Percentiles rank a stretch among this genome's conserved stretches.
phyloP scores from a whole-genome alignment of 441 rosid species.

The Monsonia emarginata region DNA sequence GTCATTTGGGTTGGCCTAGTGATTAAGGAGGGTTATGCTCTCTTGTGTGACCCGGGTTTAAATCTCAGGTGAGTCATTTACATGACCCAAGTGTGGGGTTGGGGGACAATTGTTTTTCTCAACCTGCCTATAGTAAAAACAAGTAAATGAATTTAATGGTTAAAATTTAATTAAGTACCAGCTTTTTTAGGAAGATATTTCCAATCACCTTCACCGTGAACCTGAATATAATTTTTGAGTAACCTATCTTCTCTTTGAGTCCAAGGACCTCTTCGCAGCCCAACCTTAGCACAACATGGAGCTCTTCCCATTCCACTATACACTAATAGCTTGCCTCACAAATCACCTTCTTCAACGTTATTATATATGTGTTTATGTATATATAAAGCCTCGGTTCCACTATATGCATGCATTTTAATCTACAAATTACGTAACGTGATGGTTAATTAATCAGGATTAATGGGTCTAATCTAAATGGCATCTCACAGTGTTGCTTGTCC shows the following conservation, averaged over 20 bases:
- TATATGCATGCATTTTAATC: background rate
- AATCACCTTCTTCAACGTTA: background rate
- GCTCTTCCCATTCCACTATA: background rate
- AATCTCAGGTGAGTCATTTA: too few species aligned
- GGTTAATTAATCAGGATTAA: background rate
- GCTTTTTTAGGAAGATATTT: background rate
- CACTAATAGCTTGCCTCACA: background rate
- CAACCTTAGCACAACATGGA: background rate
- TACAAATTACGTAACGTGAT: background rate
- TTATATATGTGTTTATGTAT: too few species aligned
- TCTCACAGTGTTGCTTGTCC: background rate
- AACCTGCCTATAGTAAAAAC: too few species aligned
- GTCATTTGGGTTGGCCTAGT: too few species aligned
- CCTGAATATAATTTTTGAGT: background rate
- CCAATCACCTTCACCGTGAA: slow-evolving; percentile 1
- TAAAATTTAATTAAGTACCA: background rate
- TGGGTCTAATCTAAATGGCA: background rate
- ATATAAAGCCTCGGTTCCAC: background rate
- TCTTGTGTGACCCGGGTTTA: too few species aligned
- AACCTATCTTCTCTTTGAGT: background rate
- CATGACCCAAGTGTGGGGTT: too few species aligned
- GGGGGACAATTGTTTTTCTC: too few species aligned
- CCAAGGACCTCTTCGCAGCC: background rate
- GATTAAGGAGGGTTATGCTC: too few species aligned
- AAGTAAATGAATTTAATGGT: too few species aligned